Evolutionary conservation across 164 flowering plant species (phyloP).

Genomic region (Amborella trichopoda): DNA sequence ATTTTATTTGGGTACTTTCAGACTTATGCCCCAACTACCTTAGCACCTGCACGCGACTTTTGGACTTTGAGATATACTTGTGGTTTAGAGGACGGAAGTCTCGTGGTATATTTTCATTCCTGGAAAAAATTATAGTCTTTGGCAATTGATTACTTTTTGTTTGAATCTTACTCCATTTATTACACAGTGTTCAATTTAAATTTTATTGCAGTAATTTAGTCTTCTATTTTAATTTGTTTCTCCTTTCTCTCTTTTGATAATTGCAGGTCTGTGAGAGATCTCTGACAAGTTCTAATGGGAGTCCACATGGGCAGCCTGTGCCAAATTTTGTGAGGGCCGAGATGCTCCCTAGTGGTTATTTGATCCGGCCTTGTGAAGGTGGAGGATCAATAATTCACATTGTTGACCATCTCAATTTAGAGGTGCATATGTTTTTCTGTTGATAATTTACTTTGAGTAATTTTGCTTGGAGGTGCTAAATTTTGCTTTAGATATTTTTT

Average conservation of each 20-base stretch:
- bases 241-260: background rate
- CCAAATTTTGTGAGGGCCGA: constrained; percentile 91
- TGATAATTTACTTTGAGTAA: background rate
- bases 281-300: constrained; percentile 67
- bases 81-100: constrained; percentile 89
- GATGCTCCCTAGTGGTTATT: constrained; percentile 91
- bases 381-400: constrained; percentile 96
- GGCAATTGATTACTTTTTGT: background rate
- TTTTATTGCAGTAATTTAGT: background rate
- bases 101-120: constrained; percentile 57
- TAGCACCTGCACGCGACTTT: constrained; percentile 96
- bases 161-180: background rate
- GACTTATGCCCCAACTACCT: constrained; percentile 97
- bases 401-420: constrained; percentile 94
- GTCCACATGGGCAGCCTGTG: constrained; percentile 82
- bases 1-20: constrained; percentile 6
- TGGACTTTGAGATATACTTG: constrained; percentile 90
- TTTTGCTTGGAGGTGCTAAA: background rate
- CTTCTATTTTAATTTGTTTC: background rate
- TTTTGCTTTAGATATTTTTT: constrained; percentile 1
- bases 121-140: background rate
- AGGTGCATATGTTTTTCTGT: constrained; percentile 29
- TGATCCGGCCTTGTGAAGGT: constrained; percentile 98
- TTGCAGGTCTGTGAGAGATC: constrained; percentile 89
- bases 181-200: background rate